Percentiles rank a stretch among this genome's conserved stretches.
phyloP scores from a whole-genome alignment of 257 asterid genomes.

The Lycium ferocissimum region DNA sequence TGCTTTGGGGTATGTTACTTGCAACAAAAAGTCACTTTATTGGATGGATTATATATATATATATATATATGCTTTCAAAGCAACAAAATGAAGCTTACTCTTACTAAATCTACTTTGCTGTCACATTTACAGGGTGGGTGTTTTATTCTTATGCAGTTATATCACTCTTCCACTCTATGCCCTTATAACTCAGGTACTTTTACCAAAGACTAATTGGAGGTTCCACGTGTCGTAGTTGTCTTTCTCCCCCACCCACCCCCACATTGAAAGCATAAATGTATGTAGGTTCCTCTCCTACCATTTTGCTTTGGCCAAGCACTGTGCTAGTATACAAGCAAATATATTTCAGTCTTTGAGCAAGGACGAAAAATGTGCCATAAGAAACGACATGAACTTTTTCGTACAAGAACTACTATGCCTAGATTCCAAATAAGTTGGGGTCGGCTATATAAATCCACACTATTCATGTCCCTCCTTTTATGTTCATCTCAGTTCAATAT shows the following conservation, averaged over 20 bases:
- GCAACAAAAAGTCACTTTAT: background rate
- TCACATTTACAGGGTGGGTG: slow-evolving; percentile 59
- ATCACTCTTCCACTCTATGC: slow-evolving; percentile 92
- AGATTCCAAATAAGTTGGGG: background rate
- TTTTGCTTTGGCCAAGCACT: background rate
- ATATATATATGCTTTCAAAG: background rate
- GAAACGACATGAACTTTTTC: background rate
- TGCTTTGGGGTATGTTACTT: slow-evolving; percentile 63
- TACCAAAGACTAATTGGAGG: background rate
- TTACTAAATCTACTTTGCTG: slow-evolving; percentile 5
- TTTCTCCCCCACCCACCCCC: background rate
- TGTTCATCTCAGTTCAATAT: background rate
- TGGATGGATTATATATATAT: background rate
- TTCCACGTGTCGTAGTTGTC: background rate
- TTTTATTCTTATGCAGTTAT: slow-evolving; percentile 81
- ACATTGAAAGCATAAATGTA: background rate
- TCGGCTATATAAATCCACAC: background rate
- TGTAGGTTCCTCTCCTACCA: background rate
- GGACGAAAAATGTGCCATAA: background rate
- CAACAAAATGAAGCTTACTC: background rate
- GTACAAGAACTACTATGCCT: background rate
- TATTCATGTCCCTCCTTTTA: background rate
- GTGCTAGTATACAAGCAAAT: slow-evolving; percentile 5
- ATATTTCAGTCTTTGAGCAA: background rate
- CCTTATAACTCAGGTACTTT: slow-evolving; percentile 61